Evolutionary conservation across 495 filamentous ascomycete genomes (phyloP), one percentile per base, ranked within the genome.

Genomic region (Oleoguttula mirabilis): DNA sequence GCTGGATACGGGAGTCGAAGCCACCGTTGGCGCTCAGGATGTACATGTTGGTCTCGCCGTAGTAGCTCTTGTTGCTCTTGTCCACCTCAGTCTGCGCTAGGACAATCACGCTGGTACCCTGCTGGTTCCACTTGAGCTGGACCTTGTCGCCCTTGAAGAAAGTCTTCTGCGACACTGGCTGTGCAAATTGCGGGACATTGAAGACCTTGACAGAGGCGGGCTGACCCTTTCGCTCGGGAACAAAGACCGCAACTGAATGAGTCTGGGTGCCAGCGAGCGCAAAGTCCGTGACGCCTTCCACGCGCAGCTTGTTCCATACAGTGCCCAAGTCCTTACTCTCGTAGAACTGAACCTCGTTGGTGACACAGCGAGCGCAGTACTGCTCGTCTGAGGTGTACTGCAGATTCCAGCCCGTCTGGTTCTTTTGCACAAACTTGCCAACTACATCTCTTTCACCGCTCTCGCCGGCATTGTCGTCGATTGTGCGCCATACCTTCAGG

Each of bases 91-190:
- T 98, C 68, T 96, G 90, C 49, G 90, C 88, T 56, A 98, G 76
- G 50, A 96, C 88, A 60, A 98, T 84, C 54, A 96, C 61, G 54
- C 75, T 87, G 8, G 85, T 94, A 12, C 90, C 90, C 40, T 84
- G 71, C 30, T 73, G 71, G 62, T 95, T 96, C 90, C 90, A 98
- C 68, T 95, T 95, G 50, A 98, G 67, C 64, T 94, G 84, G 25
- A 96, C 87, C 67, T 95, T 95, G 65, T 98, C 90, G 43, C 86
- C 90, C 68, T 98, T 98, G 73, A 84, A 98, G 64, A 98, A 98
- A 17, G 77, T 95, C 79, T 95, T 96, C 62, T 95, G 86, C 10
- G 92, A 95, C 16, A 94, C 77, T 1, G 86, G 72, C 27, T 63
- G 63, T 10, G 8, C 31, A 61, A 94, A 94, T 48, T 84, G 72